phyloP scores from a whole-genome alignment of 768 basidiomycete species.

The Mycena polygramma region DNA sequence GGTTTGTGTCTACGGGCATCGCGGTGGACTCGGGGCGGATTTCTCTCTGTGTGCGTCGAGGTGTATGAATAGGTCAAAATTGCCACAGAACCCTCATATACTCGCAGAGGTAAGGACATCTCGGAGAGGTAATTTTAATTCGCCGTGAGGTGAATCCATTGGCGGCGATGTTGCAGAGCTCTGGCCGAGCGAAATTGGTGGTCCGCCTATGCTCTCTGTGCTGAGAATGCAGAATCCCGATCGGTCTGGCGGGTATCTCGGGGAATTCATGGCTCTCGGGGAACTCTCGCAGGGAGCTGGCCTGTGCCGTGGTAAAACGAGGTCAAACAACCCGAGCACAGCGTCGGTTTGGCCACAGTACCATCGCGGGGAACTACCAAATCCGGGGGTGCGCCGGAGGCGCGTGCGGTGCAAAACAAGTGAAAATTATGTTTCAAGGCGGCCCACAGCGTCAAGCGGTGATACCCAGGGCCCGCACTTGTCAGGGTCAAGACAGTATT shows the following conservation, averaged over 20 bases:
- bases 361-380: conserved; percentile 15
- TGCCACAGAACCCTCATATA: conserved; percentile 21
- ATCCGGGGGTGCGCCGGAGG: neutral
- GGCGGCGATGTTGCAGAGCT: neutral
- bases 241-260: conserved; percentile 24
- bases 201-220: neutral
- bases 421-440: neutral
- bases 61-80: neutral
- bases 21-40: neutral
- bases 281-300: neutral
- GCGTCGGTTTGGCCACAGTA: conserved; percentile 10
- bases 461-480: neutral
- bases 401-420: neutral
- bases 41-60: neutral
- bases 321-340: neutral
- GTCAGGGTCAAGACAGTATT: neutral
- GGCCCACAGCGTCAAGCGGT: neutral
- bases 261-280: neutral
- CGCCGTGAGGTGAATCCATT: neutral
- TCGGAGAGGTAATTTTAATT: conserved; percentile 11
- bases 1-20: conserved; percentile 26
- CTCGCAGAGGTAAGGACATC: conserved; percentile 2
- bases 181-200: neutral
- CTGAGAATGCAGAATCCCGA: neutral
- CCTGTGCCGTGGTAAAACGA: conserved; percentile 13